Evolutionary conservation across 495 filamentous ascomycete species (phyloP).

Genomic region (Neurospora africana): DNA sequence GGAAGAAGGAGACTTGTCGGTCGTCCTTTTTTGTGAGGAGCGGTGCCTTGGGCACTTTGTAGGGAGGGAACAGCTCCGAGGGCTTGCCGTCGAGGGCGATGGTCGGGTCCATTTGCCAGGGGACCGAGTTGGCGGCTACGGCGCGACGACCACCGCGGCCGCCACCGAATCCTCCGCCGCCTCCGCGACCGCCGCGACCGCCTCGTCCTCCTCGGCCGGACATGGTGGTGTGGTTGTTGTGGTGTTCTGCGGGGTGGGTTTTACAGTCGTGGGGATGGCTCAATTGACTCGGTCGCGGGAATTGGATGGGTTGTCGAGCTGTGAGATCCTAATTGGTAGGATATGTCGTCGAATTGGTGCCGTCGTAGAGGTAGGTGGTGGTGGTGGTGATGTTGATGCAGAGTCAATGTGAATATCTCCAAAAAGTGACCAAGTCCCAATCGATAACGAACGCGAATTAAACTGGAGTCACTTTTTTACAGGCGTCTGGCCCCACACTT

Average conservation of each 20-base stretch:
- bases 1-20: slow-evolving; percentile 33
- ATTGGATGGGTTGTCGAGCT: background rate
- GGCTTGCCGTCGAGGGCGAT: slow-evolving; percentile 30
- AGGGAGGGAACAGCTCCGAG: slow-evolving; percentile 32
- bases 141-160: slow-evolving; percentile 21
- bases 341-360: background rate
- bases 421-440: background rate
- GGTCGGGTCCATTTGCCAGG: slow-evolving; percentile 21
- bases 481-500: background rate
- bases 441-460: background rate
- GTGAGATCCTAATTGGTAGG: background rate
- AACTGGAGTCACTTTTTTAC: background rate
- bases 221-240: slow-evolving; percentile 5
- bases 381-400: background rate
- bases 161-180: slow-evolving; percentile 24
- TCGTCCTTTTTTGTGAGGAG: slow-evolving; percentile 29
- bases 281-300: background rate
- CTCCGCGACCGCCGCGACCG: slow-evolving; percentile 23
- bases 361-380: background rate
- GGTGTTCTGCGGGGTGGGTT: background rate
- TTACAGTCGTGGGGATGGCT: background rate
- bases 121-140: slow-evolving; percentile 19
- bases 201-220: slow-evolving; percentile 26
- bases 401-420: background rate
- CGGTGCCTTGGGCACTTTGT: slow-evolving; percentile 31